A percentile compares a stretch with the other conserved stretches of the same genome.
These are phyloP conservation scores for Cutaneotrichosporon sp. DNA, from an alignment of 1,284 basidiomycete species.

Conservation along the genomic window DNA sequence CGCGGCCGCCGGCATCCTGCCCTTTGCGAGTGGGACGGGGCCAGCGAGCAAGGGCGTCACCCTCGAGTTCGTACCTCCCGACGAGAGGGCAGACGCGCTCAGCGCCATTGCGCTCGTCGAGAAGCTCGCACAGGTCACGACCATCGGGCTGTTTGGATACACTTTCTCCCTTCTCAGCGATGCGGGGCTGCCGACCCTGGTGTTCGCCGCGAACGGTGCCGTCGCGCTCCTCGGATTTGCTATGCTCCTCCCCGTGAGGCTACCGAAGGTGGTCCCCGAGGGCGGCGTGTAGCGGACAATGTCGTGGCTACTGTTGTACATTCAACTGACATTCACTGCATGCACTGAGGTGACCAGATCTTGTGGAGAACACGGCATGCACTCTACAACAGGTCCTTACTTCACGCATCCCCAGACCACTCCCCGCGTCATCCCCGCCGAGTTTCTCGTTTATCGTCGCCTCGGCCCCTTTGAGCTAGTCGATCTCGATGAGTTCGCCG, in stretches of 20 bases:
- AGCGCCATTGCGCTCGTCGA: conserved; percentile 51
- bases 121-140: conserved; percentile 43
- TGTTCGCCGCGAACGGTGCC: conserved; percentile 45
- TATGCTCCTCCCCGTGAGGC: conserved; percentile 39
- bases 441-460: too few species aligned
- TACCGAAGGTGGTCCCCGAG: conserved; percentile 23
- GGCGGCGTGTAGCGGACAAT: neutral
- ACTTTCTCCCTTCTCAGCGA: conserved; percentile 40
- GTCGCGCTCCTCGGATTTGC: conserved; percentile 41
- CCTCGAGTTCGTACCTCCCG: conserved; percentile 46
- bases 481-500: too few species aligned
- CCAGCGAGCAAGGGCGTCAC: conserved; percentile 51
- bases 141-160: conserved; percentile 41
- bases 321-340: neutral
- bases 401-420: too few species aligned
- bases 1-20: conserved; percentile 46
- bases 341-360: neutral
- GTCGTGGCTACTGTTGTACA: neutral
- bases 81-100: conserved; percentile 44
- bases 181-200: conserved; percentile 32
- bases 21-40: conserved; percentile 51
- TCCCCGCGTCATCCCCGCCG: too few species aligned
- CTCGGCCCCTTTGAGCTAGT: too few species aligned
- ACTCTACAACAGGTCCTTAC: too few species aligned
- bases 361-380: too few species aligned